Percentiles rank a stretch among this genome's conserved stretches.
phyloP scores from a whole-genome alignment of 2,329 filamentous ascomycete species.

The Pseudogymnoascus sp. region DNA sequence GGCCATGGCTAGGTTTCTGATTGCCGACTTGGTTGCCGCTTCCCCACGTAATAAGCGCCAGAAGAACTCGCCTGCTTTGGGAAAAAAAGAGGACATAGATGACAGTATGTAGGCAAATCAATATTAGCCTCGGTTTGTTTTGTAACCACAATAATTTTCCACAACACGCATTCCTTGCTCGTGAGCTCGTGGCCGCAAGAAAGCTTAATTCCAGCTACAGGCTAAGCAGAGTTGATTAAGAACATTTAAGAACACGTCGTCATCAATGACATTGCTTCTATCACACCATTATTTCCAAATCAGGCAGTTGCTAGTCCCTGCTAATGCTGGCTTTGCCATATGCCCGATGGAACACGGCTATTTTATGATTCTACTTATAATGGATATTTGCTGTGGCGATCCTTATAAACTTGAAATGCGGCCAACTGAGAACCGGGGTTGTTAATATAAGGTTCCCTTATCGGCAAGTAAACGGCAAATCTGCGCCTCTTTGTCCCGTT shows the following conservation, averaged over 20 bases:
- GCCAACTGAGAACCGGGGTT: background rate
- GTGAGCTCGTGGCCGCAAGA: background rate
- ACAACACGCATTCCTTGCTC: background rate
- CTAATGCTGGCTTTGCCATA: background rate
- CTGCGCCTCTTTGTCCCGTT: background rate
- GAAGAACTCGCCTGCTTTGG: background rate
- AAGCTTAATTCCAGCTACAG: background rate
- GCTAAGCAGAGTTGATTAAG: background rate
- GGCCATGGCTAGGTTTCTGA: background rate
- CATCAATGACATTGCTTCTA: background rate
- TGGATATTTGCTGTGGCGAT: slow-evolving; percentile 2
- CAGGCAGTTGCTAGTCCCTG: background rate
- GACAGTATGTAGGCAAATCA: background rate
- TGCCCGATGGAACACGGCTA: background rate
- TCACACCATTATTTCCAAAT: background rate
- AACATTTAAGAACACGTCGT: background rate
- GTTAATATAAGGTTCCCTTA: background rate
- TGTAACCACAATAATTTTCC: background rate
- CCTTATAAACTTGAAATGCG: background rate
- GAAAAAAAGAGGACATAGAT: background rate
- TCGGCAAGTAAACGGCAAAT: background rate
- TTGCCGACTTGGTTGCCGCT: background rate
- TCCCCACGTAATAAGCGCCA: background rate
- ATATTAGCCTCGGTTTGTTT: background rate
- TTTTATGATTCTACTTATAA: background rate